Base-by-base conservation (phyloP, 495 filamentous ascomycete genomes). In the Amniculicola lignicola region DNA sequence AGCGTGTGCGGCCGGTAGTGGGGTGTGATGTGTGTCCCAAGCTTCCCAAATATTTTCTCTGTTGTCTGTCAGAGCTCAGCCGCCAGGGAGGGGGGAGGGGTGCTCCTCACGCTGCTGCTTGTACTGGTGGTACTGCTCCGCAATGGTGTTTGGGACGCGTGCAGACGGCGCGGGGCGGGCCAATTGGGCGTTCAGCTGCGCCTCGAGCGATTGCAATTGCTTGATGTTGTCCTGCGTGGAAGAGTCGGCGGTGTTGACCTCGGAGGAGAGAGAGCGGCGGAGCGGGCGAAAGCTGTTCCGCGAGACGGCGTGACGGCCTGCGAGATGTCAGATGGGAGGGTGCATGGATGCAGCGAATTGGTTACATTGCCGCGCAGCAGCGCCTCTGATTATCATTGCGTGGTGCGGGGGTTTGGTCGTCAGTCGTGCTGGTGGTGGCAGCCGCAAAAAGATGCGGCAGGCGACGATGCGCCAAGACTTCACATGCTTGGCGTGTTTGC, bases 1-100 rank as follows among this genome's bases (percentile, higher is more conserved):
- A 89, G 63, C 37, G 77, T 70, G 57, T 85, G 77, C 12, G 89
- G 89, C 53, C 82, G 63, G 70, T 96, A 93, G 61, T 80, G 75
- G 16, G 70, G 67, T 5, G 71, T 64, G 33, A 88, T 63, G 0
- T 55, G 51, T 10, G 81, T 74, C 21, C 87, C 88, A 14, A 88
- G 58, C 3, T 64, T 63, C 22, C 67, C 70, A 9, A 73, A 76
- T 1, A 45, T 39, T 42, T 60, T 36, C 51, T 72, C 71, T 67
- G 68, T 33, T 54, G 63, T 42, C 14, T 59, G 62, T 64, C 44
- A 62, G 54, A 65, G 38, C 12, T 21, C 5, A 31, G 2, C 9
- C 7, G 1, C 14, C 28, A n/a, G 5, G 14, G 27, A 5, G 10
- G 41, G 11, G 42, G 23, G 16, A 27, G 18, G 2, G n/a, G 28